These are phyloP conservation scores for Rhodotorula mucilaginosa DNA, from an alignment of 1,284 basidiomycete genomes.

Conservation along the genomic window DNA sequence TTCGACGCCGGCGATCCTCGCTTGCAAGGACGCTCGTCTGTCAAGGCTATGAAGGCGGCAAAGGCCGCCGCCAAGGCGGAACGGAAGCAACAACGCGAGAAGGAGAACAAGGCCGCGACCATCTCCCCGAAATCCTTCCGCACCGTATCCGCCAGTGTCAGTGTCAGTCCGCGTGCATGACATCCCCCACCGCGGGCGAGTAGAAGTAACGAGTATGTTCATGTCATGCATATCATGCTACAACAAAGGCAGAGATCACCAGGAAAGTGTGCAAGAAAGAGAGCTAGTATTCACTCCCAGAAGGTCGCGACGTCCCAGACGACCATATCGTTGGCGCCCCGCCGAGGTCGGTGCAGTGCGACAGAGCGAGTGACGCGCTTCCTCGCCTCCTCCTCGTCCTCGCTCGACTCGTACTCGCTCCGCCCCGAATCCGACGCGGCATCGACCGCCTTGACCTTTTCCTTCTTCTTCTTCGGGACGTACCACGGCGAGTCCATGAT, in stretches of 20 bases:
- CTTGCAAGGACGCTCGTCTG: constrained; percentile 1
- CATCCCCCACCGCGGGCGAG: background rate
- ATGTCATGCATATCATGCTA: background rate
- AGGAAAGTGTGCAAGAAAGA: background rate
- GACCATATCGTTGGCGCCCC: constrained; percentile 11
- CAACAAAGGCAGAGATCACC: background rate
- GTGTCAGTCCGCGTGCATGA: background rate
- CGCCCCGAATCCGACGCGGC: background rate
- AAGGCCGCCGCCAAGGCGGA: background rate
- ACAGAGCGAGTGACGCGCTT: constrained; percentile 8
- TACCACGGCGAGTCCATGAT: constrained; percentile 29
- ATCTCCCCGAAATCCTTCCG: constrained; percentile 5
- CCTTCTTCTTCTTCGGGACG: constrained; percentile 21
- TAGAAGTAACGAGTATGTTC: background rate
- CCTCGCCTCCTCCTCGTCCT: constrained; percentile 11
- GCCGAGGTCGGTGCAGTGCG: constrained; percentile 14
- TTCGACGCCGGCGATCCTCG: constrained; percentile 8
- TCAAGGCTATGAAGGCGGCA: background rate
- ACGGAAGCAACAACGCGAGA: background rate
- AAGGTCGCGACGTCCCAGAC: constrained; percentile 5
- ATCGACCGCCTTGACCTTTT: background rate
- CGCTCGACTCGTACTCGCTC: constrained; percentile 3
- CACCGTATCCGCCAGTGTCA: constrained; percentile 9
- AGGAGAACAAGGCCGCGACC: background rate
- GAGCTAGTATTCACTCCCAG: background rate